Base-by-base conservation (phyloP, 441 rosid species). In the Pelargonium cotyledonis region DNA sequence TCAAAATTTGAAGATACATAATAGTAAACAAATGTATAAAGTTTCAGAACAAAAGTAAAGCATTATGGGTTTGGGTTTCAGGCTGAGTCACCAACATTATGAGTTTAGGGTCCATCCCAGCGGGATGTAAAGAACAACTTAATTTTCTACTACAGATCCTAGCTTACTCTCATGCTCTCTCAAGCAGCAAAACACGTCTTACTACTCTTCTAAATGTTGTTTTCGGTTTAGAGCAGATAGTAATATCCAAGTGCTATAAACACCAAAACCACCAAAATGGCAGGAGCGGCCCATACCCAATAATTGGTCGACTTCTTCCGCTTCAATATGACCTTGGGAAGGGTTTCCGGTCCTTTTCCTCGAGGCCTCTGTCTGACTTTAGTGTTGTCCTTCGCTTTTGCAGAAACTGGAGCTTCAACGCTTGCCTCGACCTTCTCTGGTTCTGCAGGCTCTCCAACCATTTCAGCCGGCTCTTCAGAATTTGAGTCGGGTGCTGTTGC, bases 261-360 rank as follows among this genome's bases (percentile, higher is more conserved):
- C 49, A 82, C 26, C 68, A 86, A 79, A 40, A 79, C 82, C 49
- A 80, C 19, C 55, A 81, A 65, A 11, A 87, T 84, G 5, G 80
- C 91, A 2, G 87, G 78, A 35, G 79, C 91, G 38, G 81, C 89
- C 86, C 85, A 90, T 57, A 79, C 41, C 97, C 90, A 89, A 72
- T 88, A 86, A 83, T 84, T 84, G 14, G 79, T 75, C 6, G 89
- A 77, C 84, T 84, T 91, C 70, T 84, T 92, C 76, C 85, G 84
- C 85, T 81, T 91, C 66, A 85, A 65, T 57, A 91, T 83, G 70
- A 87, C 87, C 80, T 82, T 94, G 0, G 93, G 91, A 63, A 84
- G 80, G 12, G 58, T 7, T 26, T 90, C 93, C 0, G 76, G 69
- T 6, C 83, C 97, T 72, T 77, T 89, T 29, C 76, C 23, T 19